phyloP scores from a whole-genome alignment of 1,139 yeast species.

The Pichia sp. region DNA sequence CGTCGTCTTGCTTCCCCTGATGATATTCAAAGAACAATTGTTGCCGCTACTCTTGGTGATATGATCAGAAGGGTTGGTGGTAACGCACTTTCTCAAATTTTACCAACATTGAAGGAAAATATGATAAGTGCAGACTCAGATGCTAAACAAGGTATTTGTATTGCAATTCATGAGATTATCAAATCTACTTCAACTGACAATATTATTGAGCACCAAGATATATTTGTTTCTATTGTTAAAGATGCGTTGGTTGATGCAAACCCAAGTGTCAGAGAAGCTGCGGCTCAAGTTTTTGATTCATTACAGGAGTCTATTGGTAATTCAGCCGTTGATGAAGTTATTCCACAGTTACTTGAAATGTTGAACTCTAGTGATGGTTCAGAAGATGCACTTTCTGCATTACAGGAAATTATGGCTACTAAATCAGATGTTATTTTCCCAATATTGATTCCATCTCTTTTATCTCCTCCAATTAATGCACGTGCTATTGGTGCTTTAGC shows the following conservation, averaged over 20 bases:
- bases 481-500: slow-evolving; percentile 84
- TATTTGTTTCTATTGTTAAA: slow-evolving; percentile 68
- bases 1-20: slow-evolving; percentile 76
- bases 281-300: slow-evolving; percentile 85
- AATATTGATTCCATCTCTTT: slow-evolving; percentile 76
- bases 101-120: slow-evolving; percentile 77
- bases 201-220: slow-evolving; percentile 56
- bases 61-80: slow-evolving; percentile 93
- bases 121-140: slow-evolving; percentile 59
- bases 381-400: slow-evolving; percentile 76
- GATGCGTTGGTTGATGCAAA: slow-evolving; percentile 72
- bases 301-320: slow-evolving; percentile 79
- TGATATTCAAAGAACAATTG: slow-evolving; percentile 73
- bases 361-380: slow-evolving; percentile 56
- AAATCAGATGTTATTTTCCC: slow-evolving; percentile 93
- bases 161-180: slow-evolving; percentile 82
- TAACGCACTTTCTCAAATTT: slow-evolving; percentile 71
- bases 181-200: slow-evolving; percentile 63
- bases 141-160: slow-evolving; percentile 93
- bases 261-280: slow-evolving; percentile 74
- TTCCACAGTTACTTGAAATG: slow-evolving; percentile 74
- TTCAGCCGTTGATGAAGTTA: slow-evolving; percentile 76
- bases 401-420: slow-evolving; percentile 87
- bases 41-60: slow-evolving; percentile 93
- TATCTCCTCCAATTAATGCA: slow-evolving; percentile 82